These are phyloP conservation scores for bread wheat (Triticum aestivum) DNA, from an alignment of 176 grass and related monocot species.

Conservation along the genomic window DNA sequence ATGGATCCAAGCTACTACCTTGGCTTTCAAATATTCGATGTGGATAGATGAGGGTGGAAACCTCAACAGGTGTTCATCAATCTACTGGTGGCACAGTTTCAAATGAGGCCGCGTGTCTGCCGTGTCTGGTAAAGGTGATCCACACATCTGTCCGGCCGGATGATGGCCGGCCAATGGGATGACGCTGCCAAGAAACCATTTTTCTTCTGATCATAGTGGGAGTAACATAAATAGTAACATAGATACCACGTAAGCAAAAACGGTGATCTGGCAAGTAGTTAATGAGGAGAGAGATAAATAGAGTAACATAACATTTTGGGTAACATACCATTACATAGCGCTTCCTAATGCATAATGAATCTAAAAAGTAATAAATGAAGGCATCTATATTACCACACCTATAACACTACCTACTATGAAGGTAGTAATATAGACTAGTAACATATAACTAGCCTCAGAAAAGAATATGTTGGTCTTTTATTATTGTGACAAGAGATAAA, in stretches of 20 bases:
- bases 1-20: neutral
- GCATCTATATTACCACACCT: too few species aligned
- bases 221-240: too few species aligned
- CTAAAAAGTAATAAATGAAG: too few species aligned
- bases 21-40: slow-evolving; percentile 35
- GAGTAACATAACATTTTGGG: too few species aligned
- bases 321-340: too few species aligned
- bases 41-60: slow-evolving; percentile 23
- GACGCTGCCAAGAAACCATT: slow-evolving; percentile 16
- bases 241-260: too few species aligned
- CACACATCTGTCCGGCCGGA: neutral
- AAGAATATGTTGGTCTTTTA: slow-evolving; percentile 2
- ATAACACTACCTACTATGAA: too few species aligned
- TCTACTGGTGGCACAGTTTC: slow-evolving; percentile 22
- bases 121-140: slow-evolving; percentile 38
- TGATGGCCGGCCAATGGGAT: slow-evolving; percentile 19
- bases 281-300: too few species aligned
- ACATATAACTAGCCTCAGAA: neutral
- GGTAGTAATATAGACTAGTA: too few species aligned
- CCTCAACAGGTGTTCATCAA: neutral
- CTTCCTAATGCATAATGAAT: too few species aligned
- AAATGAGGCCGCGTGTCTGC: slow-evolving; percentile 16
- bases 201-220: neutral
- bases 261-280: too few species aligned
- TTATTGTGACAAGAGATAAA: slow-evolving; percentile 3